Evolutionary conservation across 169 alveolate species (phyloP).

Genomic region (Cardiosporidium cionae): DNA sequence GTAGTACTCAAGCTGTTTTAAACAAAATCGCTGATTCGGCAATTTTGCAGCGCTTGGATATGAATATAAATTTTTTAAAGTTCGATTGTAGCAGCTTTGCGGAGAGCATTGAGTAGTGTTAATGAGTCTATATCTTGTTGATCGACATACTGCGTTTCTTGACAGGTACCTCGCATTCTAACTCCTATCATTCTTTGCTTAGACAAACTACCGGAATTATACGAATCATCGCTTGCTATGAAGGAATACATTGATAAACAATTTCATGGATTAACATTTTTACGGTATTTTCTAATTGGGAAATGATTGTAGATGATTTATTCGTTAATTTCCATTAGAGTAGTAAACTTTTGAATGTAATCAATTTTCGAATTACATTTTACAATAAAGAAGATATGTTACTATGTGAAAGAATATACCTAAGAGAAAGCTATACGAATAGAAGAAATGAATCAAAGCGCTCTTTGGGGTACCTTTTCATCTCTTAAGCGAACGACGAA

Average conservation of each 20-base stretch:
- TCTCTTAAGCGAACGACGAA: background rate
- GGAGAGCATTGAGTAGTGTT: background rate
- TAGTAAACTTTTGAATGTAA: background rate
- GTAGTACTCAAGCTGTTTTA: too few relatives aligned
- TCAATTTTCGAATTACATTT: background rate
- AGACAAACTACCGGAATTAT: slow-evolving; percentile 70
- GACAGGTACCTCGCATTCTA: slow-evolving; percentile 79
- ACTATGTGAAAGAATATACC: slow-evolving; percentile 27
- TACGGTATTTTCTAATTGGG: slow-evolving; percentile 22
- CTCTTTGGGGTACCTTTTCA: background rate
- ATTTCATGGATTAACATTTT: slow-evolving; percentile 65
- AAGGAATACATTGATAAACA: slow-evolving; percentile 59
- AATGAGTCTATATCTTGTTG: too few relatives aligned
- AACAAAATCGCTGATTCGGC: too few relatives aligned
- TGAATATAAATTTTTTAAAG: background rate
- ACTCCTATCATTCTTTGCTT: slow-evolving; percentile 77
- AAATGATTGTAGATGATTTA: background rate
- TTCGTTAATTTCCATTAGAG: background rate
- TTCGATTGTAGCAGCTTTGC: background rate
- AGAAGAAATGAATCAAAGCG: background rate
- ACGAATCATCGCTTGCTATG: slow-evolving; percentile 58
- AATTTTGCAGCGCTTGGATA: background rate
- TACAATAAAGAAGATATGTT: too few relatives aligned
- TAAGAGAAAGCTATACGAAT: background rate
- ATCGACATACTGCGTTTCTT: too few relatives aligned